A percentile compares a stretch with the other conserved stretches of the same genome.
Conservation (phyloP, 192 early-diverging fungal species). For the Backusella luteola region DNA sequence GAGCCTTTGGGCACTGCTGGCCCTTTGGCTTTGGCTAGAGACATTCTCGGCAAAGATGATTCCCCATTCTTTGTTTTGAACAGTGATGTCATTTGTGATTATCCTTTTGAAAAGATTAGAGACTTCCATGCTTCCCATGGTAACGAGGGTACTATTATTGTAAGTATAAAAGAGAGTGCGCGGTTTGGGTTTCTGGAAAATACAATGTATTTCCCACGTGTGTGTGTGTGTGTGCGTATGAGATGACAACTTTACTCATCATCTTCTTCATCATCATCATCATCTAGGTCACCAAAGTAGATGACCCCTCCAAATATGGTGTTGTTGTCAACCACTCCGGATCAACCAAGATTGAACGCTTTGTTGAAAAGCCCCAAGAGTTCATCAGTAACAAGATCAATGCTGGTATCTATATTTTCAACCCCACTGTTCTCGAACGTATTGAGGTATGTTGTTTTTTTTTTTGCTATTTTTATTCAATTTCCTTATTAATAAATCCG, state of each 20-base stretch:
- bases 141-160: conserved; percentile 92
- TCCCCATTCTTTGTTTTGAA: conserved; percentile 98
- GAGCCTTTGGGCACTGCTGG: conserved; percentile 97
- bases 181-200: too few relatives aligned
- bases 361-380: conserved; percentile 96
- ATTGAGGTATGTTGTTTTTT: conserved; percentile 64
- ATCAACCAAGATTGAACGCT: conserved; percentile 80
- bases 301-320: conserved; percentile 99
- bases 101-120: conserved; percentile 87
- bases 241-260: not conserved
- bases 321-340: conserved; percentile 87
- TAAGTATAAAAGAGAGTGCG: conserved; percentile 25
- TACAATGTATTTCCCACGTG: not conserved
- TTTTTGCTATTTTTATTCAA: not conserved
- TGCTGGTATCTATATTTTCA: conserved; percentile 99
- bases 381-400: conserved; percentile 99
- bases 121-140: conserved; percentile 93
- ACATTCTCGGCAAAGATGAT: conserved; percentile 89
- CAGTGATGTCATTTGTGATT: conserved; percentile 98
- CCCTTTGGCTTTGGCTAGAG: conserved; percentile 91
- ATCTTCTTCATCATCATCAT: not conserved
- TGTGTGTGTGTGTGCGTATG: too few relatives aligned
- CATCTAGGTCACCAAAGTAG: conserved; percentile 85
- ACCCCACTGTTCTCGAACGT: conserved; percentile 83
- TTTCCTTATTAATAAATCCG: not conserved